Evolutionary conservation across 2,329 filamentous ascomycete species (phyloP), one percentile per base, ranked within the genome.

Genomic region (Lizonia empirigonia): DNA sequence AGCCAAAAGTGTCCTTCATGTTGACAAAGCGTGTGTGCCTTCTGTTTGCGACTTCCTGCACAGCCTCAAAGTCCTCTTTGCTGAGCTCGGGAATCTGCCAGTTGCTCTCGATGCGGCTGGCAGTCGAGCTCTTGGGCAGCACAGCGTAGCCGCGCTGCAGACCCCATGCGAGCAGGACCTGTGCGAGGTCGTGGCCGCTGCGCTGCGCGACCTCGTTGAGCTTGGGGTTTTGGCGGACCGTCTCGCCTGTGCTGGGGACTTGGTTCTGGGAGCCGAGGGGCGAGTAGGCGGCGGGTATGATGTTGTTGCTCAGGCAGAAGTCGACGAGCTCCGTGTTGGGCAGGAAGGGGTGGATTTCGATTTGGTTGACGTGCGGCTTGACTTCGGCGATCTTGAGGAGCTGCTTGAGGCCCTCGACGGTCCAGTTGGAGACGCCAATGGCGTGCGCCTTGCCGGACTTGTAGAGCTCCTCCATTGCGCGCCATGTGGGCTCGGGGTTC

Each of bases 111-210:
- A 76, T 75, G 20, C 74, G 63, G 58, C 63, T 67, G 7, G 72
- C 70, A 10, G 72, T 74, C 10, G 74, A 74, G 60, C 72, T 76
- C 67, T 76, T 76, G 15, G 74, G 74, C 45, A 76, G 61, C 4
- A 75, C 68, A 10, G 65, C 70, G 46, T 70, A 74, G n/a, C 72
- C 87, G 74, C 90, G 90, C 76, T 94, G 87, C 72, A 96, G 73
- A 58, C 88, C 89, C 83, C 91, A 96, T 48, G 91, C 82, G 41
- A 96, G 76, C 68, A 96, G 72, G n/a, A 96, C 78, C 78, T 96
- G 91, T 1, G 89, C 88, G 53, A 89, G 85, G 8, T 85, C 84
- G 77, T 89, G 90, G 56, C 80, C 81, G 69, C 94, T 85, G 76
- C 90, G 91, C 65, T 87, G 77, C 1, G 87, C 85, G 44, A 95